Evolutionary conservation across 257 asterid genomes (phyloP), one percentile per base, ranked within the genome.

Genomic region (Solanum chaucha): DNA sequence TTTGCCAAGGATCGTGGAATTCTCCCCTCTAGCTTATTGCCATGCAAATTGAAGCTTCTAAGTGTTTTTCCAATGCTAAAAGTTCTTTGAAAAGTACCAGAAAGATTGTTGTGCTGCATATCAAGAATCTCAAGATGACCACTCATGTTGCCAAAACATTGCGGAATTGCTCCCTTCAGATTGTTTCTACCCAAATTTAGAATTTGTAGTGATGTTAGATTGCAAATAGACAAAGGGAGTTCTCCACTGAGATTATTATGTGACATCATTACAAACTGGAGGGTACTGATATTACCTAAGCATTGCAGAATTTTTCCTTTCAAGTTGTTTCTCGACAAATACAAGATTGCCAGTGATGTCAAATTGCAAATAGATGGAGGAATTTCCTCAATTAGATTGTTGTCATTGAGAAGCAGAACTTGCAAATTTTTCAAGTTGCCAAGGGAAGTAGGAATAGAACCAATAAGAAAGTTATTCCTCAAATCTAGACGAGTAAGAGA

Each of bases 191-290:
- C 20, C 34, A 38, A 75, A 75, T 75, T 17, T 75, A 75, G 22
- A n/a, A 38, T 0, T 22, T 3, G 7, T 7, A 86, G 87, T 3
- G 70, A 36, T 30, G 30, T 55, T 24, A 81, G 44, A 77, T 77
- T 86, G 85, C 87, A 88, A 20, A 88, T 10, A 28, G 65, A 81
- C 5, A 32, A 72, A 20, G 86, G 88, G 35, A 89, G 80, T 4
- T 68, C 65, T 3, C 85, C 89, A 0, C 34, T 44, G 46, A 89
- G 83, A 44, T 85, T 77, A 40, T 89, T 22, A 3, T 75, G 5
- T 12, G 58, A 75, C 9, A 38, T 2, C 55, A n/a, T 38, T 0
- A 75, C 46, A 28, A 28, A 13, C 40, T 28, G n/a, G 24, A 70
- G 75, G n/a, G n/a, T 17, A 70, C 40, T 70, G n/a, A 30, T 70